A percentile compares a stretch with the other conserved stretches of the same genome.
Evolutionary conservation across 2,329 filamentous ascomycete species (phyloP).

Genomic region (Shiraia bambusicola): DNA sequence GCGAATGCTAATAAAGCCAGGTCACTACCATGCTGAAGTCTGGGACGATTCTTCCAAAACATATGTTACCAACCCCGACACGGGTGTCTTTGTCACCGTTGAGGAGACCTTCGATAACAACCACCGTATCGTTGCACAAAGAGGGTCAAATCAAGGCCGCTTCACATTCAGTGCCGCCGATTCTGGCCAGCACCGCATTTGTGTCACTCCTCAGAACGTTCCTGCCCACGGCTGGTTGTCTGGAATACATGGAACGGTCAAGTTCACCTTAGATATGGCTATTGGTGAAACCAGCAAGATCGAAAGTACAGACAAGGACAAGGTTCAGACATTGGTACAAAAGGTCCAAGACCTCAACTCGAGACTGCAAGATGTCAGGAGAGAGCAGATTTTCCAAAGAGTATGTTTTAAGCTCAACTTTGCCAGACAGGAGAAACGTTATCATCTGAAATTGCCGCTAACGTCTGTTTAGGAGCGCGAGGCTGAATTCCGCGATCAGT

Average conservation of each 20-base stretch:
- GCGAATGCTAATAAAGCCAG: conserved; percentile 40
- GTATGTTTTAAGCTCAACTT: conserved; percentile 50
- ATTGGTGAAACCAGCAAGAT: conserved; percentile 95
- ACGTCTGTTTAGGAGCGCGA: conserved; percentile 74
- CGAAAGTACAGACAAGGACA: conserved; percentile 88
- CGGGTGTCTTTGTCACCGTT: conserved; percentile 87
- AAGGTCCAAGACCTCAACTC: conserved; percentile 88
- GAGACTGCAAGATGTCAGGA: conserved; percentile 80
- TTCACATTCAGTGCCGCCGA: conserved; percentile 97
- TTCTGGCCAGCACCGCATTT: conserved; percentile 92
- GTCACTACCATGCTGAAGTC: conserved; percentile 85
- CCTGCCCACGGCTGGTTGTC: conserved; percentile 72
- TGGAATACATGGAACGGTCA: conserved; percentile 72
- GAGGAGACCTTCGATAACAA: conserved; percentile 98
- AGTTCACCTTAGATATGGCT: conserved; percentile 82
- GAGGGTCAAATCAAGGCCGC: conserved; percentile 71
- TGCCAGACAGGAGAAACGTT: background rate
- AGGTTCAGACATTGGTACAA: conserved; percentile 85
- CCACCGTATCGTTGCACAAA: conserved; percentile 91
- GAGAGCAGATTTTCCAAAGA: conserved; percentile 95
- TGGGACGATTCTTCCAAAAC: conserved; percentile 69
- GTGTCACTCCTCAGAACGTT: conserved; percentile 82
- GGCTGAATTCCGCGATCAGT: conserved; percentile 97
- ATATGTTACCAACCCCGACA: conserved; percentile 72
- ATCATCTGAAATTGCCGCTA: conserved; percentile 10